Percentiles rank a stretch among this genome's conserved stretches.
These are phyloP conservation scores for Phytophthora pseudosyringae DNA, from an alignment of 352 stramenopile genomes.

Conservation along the genomic window DNA sequence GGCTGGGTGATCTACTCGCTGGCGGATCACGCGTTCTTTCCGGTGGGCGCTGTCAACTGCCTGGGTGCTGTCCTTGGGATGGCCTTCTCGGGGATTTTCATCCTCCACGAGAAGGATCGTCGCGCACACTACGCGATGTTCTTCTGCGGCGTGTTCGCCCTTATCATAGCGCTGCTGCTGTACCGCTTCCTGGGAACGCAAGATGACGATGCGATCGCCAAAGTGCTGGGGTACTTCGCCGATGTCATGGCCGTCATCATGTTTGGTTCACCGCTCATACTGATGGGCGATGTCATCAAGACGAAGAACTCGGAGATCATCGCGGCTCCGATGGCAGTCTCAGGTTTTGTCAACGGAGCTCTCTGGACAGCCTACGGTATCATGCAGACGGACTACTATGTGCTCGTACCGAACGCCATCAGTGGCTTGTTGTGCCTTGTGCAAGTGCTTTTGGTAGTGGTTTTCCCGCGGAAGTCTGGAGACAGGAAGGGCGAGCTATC, in stretches of 20 bases:
- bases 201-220: conserved; percentile 20
- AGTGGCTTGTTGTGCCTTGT: conserved; percentile 30
- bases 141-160: conserved; percentile 22
- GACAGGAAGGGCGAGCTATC: conserved; percentile 23
- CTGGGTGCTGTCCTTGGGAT: conserved; percentile 29
- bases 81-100: conserved; percentile 31
- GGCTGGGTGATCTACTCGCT: conserved; percentile 37
- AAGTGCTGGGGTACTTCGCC: conserved; percentile 35
- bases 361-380: conserved; percentile 38
- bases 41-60: conserved; percentile 35
- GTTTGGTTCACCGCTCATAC: conserved; percentile 35
- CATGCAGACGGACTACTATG: conserved; percentile 38
- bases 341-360: conserved; percentile 32
- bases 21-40: conserved; percentile 28
- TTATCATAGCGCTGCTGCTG: conserved; percentile 30
- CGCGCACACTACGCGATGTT: conserved; percentile 21
- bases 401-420: conserved; percentile 40
- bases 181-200: conserved; percentile 32
- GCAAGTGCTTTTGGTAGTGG: conserved; percentile 33
- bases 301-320: conserved; percentile 39
- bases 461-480: conserved; percentile 22
- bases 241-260: conserved; percentile 34
- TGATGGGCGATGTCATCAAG: conserved; percentile 32
- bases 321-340: conserved; percentile 30
- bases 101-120: conserved; percentile 36